Conservation (phyloP, 495 filamentous ascomycete genomes). For the Rostrohypoxylon terebratum region DNA sequence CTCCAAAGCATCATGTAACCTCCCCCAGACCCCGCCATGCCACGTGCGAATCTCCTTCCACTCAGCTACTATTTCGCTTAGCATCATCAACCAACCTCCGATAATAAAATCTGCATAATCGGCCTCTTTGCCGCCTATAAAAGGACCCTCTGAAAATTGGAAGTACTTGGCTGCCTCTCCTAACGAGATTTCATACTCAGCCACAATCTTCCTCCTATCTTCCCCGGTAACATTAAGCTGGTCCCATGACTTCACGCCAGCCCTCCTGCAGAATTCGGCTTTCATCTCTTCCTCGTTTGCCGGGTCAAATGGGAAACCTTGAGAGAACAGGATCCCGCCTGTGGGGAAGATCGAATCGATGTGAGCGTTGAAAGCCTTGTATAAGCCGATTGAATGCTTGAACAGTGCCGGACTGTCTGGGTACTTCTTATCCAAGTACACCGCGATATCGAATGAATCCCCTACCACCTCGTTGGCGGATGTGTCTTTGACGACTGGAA, state of each 20-base stretch:
- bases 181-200: slow-evolving; percentile 55
- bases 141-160: slow-evolving; percentile 58
- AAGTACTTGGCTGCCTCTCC: slow-evolving; percentile 61
- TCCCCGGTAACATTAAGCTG: slow-evolving; percentile 59
- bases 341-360: slow-evolving; percentile 64
- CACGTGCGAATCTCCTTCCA: slow-evolving; percentile 65
- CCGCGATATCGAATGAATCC: slow-evolving; percentile 72
- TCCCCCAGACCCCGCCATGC: slow-evolving; percentile 64
- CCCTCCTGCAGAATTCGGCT: slow-evolving; percentile 61
- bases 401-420: slow-evolving; percentile 49
- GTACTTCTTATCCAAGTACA: slow-evolving; percentile 66
- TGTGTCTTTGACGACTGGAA: slow-evolving; percentile 67
- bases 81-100: slow-evolving; percentile 69
- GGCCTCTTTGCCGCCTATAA: slow-evolving; percentile 58
- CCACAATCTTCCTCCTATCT: slow-evolving; percentile 52
- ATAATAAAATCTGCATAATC: slow-evolving; percentile 73
- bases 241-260: slow-evolving; percentile 60
- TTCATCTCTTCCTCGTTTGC: slow-evolving; percentile 54
- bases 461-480: slow-evolving; percentile 59
- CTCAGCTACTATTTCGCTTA: slow-evolving; percentile 44
- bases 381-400: slow-evolving; percentile 27
- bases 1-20: slow-evolving; percentile 61
- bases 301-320: slow-evolving; percentile 60
- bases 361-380: slow-evolving; percentile 60
- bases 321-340: slow-evolving; percentile 51